Evolutionary conservation across 2,329 filamentous ascomycete genomes (phyloP).

Genomic region (Botrytis galanthina): DNA sequence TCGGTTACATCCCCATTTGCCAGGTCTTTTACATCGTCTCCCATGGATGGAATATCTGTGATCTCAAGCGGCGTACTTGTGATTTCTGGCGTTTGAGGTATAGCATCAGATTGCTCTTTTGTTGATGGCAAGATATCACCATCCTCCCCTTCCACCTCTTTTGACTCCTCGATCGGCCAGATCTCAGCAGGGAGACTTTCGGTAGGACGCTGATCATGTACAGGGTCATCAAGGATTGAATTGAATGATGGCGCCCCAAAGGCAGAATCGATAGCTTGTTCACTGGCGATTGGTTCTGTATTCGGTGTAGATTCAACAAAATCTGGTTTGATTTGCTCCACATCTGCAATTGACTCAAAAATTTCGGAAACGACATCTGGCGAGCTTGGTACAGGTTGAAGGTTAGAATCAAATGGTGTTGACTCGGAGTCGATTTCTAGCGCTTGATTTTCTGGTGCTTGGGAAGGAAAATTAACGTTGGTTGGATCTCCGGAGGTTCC

Average conservation of each 20-base stretch:
- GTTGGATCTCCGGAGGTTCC: background rate
- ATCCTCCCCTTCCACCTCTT: background rate
- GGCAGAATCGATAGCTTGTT: background rate
- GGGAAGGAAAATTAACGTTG: background rate
- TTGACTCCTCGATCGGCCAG: background rate
- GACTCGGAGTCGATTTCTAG: background rate
- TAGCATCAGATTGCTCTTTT: background rate
- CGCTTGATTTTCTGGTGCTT: background rate
- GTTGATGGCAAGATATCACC: background rate
- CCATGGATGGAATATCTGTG: background rate
- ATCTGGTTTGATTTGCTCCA: background rate
- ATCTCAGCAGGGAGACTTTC: background rate
- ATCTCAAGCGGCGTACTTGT: background rate
- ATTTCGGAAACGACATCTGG: background rate
- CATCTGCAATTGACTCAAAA: background rate
- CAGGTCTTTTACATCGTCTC: background rate
- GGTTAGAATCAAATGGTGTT: background rate
- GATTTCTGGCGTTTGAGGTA: background rate
- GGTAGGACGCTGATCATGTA: background rate
- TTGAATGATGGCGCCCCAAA: background rate
- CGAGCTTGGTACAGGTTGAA: background rate
- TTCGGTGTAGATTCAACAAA: background rate
- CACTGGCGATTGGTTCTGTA: conserved; percentile 3
- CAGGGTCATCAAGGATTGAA: background rate
- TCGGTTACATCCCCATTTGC: background rate